Evolutionary conservation across 371 early-diverging fungal genomes (phyloP), one percentile per base, ranked within the genome.

Genomic region (Mucor lusitanicus): DNA sequence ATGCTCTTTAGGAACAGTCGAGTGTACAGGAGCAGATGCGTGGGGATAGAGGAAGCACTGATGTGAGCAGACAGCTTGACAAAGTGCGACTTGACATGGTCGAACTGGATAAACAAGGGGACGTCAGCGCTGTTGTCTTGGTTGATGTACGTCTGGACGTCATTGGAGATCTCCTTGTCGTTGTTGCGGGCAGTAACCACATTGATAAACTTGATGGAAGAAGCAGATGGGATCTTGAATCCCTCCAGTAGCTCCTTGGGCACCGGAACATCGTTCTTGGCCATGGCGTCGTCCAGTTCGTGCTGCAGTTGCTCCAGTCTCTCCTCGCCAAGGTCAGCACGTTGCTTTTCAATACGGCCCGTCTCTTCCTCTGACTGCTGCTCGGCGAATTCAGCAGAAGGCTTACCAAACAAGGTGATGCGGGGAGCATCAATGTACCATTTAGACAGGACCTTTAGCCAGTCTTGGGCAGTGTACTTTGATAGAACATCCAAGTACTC

Each of bases 41-140:
- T 63, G 13, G 88, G 86, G 19, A 90, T 67, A 0, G 77, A 76
- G 0, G 84, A 65, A 3, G 87, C 77, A 25, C 76, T 78, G 54
- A 89, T 73, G 61, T 78, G 80, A 12, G 86, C 73, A 6, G 86
- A 80, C 15, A 87, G 33, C 42, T 85, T 83, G 37, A 87, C 68
- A 61, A 90, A 90, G 50, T 80, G 80, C 0, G 89, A 89, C 30
- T 84, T 82, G 56, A 89, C 81, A 87, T 88, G 86, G 59, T 88
- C 88, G 68, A 74, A 88, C 65, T 90, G 88, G 39, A 89, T 85
- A 69, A 87, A 88, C 39, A 86, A 73, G 46, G 89, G 89, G 1
- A 89, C 57, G n/a, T 83, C 68, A 15, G 75, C 78, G n/a, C 42
- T 25, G 37, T 73, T 55, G 62, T 88, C 88, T 17, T 69, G 67